Evolutionary conservation across 1,284 basidiomycete species (phyloP).

Genomic region (Testicularia cyperi): DNA sequence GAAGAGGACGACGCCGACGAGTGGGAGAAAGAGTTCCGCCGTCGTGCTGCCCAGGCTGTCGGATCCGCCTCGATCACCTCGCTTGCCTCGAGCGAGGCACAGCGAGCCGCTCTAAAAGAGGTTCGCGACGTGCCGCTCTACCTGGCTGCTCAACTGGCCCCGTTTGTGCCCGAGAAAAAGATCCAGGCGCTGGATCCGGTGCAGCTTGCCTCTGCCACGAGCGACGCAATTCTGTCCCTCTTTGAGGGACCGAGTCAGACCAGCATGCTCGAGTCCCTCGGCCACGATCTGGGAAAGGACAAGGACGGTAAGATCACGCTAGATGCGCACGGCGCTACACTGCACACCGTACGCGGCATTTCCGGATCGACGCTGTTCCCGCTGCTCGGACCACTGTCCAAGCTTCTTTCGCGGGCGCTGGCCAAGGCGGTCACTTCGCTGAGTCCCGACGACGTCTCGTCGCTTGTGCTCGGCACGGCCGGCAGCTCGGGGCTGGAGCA

Average conservation of each 20-base stretch:
- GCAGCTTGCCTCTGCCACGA: constrained; percentile 26
- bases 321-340: constrained; percentile 5
- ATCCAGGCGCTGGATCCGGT: constrained; percentile 30
- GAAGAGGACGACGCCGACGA: constrained; percentile 15
- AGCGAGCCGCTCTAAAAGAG: constrained; percentile 9
- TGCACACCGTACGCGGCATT: constrained; percentile 2
- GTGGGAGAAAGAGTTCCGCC: constrained; percentile 47
- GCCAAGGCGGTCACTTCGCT: constrained; percentile 23
- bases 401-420: constrained; percentile 42
- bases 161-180: constrained; percentile 35
- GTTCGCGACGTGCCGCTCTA: constrained; percentile 37
- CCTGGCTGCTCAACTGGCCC: constrained; percentile 39
- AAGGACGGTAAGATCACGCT: constrained; percentile 1
- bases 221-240: constrained; percentile 36
- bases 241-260: constrained; percentile 24
- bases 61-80: constrained; percentile 26
- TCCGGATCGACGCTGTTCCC: constrained; percentile 34
- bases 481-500: constrained; percentile 6
- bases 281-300: constrained; percentile 7
- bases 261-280: constrained; percentile 16
- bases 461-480: constrained; percentile 23
- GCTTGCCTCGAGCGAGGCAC: constrained; percentile 8
- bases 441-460: constrained; percentile 21
- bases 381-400: constrained; percentile 49
- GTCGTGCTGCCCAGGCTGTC: constrained; percentile 20